Conservation (phyloP, 192 early-diverging fungal species). For the Gamsiella multidivaricata region DNA sequence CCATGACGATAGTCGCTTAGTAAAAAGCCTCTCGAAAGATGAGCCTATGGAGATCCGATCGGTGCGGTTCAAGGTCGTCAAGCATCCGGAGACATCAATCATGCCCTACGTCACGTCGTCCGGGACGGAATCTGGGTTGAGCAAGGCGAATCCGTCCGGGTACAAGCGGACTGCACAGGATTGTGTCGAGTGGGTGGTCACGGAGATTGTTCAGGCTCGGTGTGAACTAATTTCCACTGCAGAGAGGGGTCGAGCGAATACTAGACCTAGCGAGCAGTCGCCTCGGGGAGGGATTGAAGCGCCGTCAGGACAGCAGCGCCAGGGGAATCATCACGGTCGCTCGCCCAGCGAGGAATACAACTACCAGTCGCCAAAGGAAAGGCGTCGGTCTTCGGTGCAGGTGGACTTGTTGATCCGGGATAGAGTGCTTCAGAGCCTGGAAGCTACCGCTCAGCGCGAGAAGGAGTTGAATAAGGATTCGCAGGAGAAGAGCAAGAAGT, state of each 20-base stretch:
- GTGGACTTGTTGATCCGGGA: constrained; percentile 38
- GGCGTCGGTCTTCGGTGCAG: constrained; percentile 9
- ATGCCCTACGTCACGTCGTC: constrained; percentile 29
- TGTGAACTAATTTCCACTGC: constrained; percentile 34
- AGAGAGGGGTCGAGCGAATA: background rate
- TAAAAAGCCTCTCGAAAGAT: constrained; percentile 14
- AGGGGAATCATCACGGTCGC: background rate
- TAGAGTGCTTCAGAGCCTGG: constrained; percentile 34
- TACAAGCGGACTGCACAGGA: constrained; percentile 28
- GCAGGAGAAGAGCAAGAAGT: background rate
- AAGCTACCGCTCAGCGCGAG: constrained; percentile 17
- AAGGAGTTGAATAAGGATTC: background rate
- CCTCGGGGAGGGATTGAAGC: background rate
- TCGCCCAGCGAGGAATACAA: constrained; percentile 50
- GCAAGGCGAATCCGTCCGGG: constrained; percentile 14
- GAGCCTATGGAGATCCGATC: constrained; percentile 26
- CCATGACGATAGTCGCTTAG: constrained; percentile 3
- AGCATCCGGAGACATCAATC: constrained; percentile 38
- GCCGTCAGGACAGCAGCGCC: background rate
- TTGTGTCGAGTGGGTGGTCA: constrained; percentile 41
- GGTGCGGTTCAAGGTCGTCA: constrained; percentile 51
- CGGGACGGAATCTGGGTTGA: background rate
- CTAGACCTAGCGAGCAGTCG: background rate
- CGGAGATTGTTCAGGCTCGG: constrained; percentile 41
- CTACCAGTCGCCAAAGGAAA: constrained; percentile 19